Base-by-base conservation (phyloP, 2,329 filamentous ascomycete species). In the Exophiala phaeomuriformis region DNA sequence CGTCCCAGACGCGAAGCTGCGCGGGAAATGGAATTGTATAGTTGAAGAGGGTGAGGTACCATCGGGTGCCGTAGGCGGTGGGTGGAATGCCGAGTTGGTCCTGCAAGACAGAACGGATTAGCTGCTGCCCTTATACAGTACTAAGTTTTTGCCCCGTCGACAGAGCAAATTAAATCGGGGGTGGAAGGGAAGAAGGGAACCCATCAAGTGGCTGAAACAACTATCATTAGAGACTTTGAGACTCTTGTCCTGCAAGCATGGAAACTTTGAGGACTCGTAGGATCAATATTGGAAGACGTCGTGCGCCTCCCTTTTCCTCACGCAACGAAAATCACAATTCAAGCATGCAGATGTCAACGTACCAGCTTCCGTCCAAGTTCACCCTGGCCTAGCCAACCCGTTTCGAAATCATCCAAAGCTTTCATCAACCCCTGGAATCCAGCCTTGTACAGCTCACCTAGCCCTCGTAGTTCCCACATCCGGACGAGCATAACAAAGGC, bases 1-100 rank as follows among this genome's bases (percentile, higher is more conserved):
- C 87, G 66, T 98, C 93, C 93, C 93, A 98, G 10, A 98, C 86
- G 46, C 93, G 86, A 35, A 98, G 82, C 69, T 97, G 93, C 2
- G 91, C 90, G 0, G 88, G 80, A 64, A 97, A 98, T 0, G 93
- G 93, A 48, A 98, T 88, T 10, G 89, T 94, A 65, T 97, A 86
- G 71, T 97, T 97, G 78, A 98, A 98, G 5, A 98, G 77, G 1
- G 93, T 98, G 48, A 98, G 77, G 67, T 98, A 98, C 93, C 93
- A 98, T 49, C 90, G 80, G 3, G 91, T 97, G 32, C 90, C 93
- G 67, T 96, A 98, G n/a, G 90, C 85, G 1, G 90, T 95, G 12
- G 88, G 83, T 40, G 88, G 83, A 62, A 98, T 93, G 58, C 79
- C 78, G 31, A 96, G 78, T 57, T 90, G 85, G 45, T 78, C 79